A percentile compares a stretch with the other conserved stretches of the same genome.
Conservation (phyloP, 345 rosid species). For the Syzygium jambos region DNA sequence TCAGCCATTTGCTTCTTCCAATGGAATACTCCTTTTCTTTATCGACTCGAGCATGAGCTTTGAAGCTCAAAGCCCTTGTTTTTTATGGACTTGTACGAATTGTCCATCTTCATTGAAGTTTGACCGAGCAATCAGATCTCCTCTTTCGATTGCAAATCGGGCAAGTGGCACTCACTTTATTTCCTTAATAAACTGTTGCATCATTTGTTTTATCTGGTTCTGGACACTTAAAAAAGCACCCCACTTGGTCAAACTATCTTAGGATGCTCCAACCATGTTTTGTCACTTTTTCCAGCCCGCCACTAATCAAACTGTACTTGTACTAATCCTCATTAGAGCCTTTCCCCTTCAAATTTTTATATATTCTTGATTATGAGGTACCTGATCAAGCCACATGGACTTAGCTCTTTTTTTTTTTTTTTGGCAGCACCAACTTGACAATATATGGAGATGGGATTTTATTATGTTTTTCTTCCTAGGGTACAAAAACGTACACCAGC, state of each 20-base stretch:
- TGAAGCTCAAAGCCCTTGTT: background rate
- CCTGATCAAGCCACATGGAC: background rate
- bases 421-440: background rate
- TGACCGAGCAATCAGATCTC: background rate
- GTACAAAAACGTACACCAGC: background rate
- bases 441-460: background rate
- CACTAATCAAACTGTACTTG: background rate
- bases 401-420: background rate
- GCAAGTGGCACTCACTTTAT: background rate
- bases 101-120: background rate
- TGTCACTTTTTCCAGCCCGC: background rate
- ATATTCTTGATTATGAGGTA: background rate
- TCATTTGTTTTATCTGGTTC: background rate
- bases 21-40: background rate
- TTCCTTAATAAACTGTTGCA: background rate
- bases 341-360: background rate
- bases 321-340: background rate
- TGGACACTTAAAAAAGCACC: background rate
- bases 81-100: background rate
- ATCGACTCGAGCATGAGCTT: background rate
- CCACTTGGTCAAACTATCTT: background rate
- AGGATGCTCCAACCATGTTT: background rate
- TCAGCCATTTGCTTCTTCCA: background rate
- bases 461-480: background rate
- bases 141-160: background rate